These are phyloP conservation scores for Gnomoniopsis smithogilvyi DNA, from an alignment of 2,329 filamentous ascomycete genomes.

Conservation along the genomic window DNA sequence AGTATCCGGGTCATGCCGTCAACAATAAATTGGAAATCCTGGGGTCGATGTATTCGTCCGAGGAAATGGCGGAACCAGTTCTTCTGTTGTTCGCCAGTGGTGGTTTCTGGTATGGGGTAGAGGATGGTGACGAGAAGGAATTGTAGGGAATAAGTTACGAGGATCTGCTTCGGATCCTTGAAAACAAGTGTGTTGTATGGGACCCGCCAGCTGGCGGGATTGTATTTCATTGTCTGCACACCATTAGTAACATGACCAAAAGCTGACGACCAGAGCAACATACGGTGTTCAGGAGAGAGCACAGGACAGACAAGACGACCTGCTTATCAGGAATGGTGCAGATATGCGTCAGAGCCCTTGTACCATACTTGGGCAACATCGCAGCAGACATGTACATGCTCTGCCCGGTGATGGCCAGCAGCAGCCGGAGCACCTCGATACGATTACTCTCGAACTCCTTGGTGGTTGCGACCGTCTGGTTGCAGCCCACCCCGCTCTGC, in stretches of 20 bases:
- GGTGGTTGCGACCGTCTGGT: slow-evolving; percentile 80
- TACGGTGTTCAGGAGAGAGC: slow-evolving; percentile 91
- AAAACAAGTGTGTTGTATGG: slow-evolving; percentile 92
- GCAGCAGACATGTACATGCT: slow-evolving; percentile 89
- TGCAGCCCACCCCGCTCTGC: slow-evolving; percentile 97
- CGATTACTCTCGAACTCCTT: slow-evolving; percentile 93
- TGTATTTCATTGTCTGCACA: slow-evolving; percentile 83
- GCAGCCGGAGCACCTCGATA: slow-evolving; percentile 80
- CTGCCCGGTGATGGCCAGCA: slow-evolving; percentile 83
- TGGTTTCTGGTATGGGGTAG: slow-evolving; percentile 80
- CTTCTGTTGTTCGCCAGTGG: slow-evolving; percentile 64
- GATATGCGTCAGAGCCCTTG: slow-evolving; percentile 83
- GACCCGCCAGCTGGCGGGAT: slow-evolving; percentile 88
- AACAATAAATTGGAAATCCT: slow-evolving; percentile 96
- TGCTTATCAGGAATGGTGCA: slow-evolving; percentile 88
- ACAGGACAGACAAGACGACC: slow-evolving; percentile 82
- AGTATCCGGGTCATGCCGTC: slow-evolving; percentile 91
- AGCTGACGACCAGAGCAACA: background rate
- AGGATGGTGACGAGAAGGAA: slow-evolving; percentile 81
- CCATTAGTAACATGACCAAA: slow-evolving; percentile 9
- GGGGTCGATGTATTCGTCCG: slow-evolving; percentile 82
- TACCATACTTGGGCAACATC: slow-evolving; percentile 75
- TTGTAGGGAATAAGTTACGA: slow-evolving; percentile 90
- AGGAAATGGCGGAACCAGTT: slow-evolving; percentile 95
- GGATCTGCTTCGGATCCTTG: slow-evolving; percentile 83